Percentiles rank a stretch among this genome's conserved stretches.
phyloP scores from a whole-genome alignment of 2,329 filamentous ascomycete species.

The Magnaporthiopsis incrustans region DNA sequence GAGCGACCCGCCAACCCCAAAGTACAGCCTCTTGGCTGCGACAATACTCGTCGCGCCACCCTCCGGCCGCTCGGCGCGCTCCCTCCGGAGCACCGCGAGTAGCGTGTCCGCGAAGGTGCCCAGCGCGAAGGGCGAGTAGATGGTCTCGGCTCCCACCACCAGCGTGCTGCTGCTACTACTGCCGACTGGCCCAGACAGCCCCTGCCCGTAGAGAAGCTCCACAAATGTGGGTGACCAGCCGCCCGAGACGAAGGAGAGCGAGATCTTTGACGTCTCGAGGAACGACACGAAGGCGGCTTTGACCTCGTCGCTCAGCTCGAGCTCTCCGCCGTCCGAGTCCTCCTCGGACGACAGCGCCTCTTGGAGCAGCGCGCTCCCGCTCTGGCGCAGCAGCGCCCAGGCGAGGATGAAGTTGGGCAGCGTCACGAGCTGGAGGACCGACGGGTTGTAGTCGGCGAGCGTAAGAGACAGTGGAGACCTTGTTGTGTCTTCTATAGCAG shows the following conservation, averaged over 20 bases:
- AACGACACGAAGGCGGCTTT: conserved; percentile 48
- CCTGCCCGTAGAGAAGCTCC: conserved; percentile 39
- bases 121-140: conserved; percentile 69
- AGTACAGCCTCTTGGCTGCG: conserved; percentile 73
- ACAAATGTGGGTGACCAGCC: conserved; percentile 64
- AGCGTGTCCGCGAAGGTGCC: conserved; percentile 61
- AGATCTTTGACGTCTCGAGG: conserved; percentile 42
- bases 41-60: conserved; percentile 54
- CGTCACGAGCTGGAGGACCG: conserved; percentile 70
- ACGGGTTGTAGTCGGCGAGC: conserved; percentile 72
- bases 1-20: conserved; percentile 75
- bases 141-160: conserved; percentile 71
- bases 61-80: conserved; percentile 26
- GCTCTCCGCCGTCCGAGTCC: conserved; percentile 29
- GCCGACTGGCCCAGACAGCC: background rate
- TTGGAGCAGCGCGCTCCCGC: conserved; percentile 28
- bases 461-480: conserved; percentile 45
- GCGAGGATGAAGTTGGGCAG: conserved; percentile 69
- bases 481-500: conserved; percentile 19
- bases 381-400: conserved; percentile 47
- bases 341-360: conserved; percentile 38
- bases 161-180: conserved; percentile 30
- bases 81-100: conserved; percentile 45
- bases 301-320: conserved; percentile 54
- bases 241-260: conserved; percentile 62